phyloP scores from a whole-genome alignment of 306 rosid species.

The Begonia loranthoides region DNA sequence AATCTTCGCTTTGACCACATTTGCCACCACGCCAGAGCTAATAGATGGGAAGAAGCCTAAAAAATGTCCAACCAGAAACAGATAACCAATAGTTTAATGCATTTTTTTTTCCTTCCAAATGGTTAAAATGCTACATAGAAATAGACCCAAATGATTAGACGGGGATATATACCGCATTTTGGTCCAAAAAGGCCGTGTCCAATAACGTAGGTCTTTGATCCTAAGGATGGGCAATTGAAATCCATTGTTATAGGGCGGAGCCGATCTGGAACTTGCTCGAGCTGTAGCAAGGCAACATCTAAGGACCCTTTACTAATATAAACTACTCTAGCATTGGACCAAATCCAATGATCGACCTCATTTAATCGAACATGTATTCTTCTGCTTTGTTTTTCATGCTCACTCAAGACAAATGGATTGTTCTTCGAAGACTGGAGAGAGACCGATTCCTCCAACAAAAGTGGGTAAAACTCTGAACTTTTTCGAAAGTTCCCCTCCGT shows the following conservation, averaged over 20 bases:
- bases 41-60: constrained; percentile 74
- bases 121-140: not conserved
- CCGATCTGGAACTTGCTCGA: constrained; percentile 48
- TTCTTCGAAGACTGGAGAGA: constrained; percentile 9
- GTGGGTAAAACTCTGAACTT: constrained; percentile 17
- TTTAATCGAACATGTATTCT: constrained; percentile 65
- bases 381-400: constrained; percentile 28
- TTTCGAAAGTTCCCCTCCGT: constrained; percentile 24
- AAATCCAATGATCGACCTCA: constrained; percentile 55
- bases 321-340: constrained; percentile 73
- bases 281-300: constrained; percentile 86
- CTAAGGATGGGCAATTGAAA: constrained; percentile 47
- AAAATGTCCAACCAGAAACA: constrained; percentile 7
- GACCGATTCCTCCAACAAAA: constrained; percentile 16
- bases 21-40: constrained; percentile 76
- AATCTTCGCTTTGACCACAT: constrained; percentile 58
- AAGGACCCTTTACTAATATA: constrained; percentile 79
- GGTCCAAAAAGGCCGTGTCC: constrained; percentile 95
- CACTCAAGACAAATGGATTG: constrained; percentile 21
- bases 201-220: constrained; percentile 72
- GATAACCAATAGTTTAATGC: constrained; percentile 5
- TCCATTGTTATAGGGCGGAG: constrained; percentile 49
- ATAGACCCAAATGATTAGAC: constrained; percentile 3
- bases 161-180: constrained; percentile 48
- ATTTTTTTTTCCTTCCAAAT: not conserved